Percentiles rank a stretch among this genome's conserved stretches.
Evolutionary conservation across 441 rosid species (phyloP).

Genomic region (Flueggea neowawraea): DNA sequence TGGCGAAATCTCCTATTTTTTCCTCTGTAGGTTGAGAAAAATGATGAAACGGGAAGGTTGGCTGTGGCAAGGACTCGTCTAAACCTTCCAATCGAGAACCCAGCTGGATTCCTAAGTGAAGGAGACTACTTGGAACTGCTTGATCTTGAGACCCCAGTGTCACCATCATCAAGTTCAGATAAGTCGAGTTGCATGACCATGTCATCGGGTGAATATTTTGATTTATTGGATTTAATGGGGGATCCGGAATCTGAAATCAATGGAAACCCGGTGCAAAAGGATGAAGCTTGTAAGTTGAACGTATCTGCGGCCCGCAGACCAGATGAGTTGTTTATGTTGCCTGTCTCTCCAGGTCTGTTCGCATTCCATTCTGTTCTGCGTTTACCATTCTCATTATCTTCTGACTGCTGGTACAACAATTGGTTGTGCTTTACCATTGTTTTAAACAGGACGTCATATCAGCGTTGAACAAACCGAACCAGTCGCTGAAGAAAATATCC

Average conservation of each 20-base stretch:
- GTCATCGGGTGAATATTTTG: conserved; percentile 50
- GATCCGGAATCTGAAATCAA: conserved; percentile 30
- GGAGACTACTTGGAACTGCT: conserved; percentile 44
- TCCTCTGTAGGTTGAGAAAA: conserved; percentile 28
- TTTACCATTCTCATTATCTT: neutral
- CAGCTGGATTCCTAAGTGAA: conserved; percentile 5
- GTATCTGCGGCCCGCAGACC: conserved; percentile 23
- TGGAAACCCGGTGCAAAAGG: conserved; percentile 12
- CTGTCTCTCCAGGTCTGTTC: conserved; percentile 38
- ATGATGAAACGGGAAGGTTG: conserved; percentile 11
- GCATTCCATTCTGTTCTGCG: neutral
- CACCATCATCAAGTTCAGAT: conserved; percentile 51
- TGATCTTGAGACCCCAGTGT: conserved; percentile 41
- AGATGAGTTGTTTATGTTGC: conserved; percentile 22
- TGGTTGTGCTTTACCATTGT: neutral
- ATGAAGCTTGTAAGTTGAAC: conserved; percentile 15
- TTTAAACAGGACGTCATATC: conserved; percentile 20
- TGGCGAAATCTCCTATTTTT: neutral
- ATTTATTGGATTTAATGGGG: conserved; percentile 31
- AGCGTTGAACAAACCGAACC: conserved; percentile 17
- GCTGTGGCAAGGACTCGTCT: conserved; percentile 20
- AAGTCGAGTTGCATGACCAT: conserved; percentile 47
- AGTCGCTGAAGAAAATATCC: conserved; percentile 4
- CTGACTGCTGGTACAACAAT: neutral
- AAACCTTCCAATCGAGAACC: conserved; percentile 18